Evolutionary conservation across 345 rosid genomes (phyloP).

Genomic region (Gossypium mustelinum): DNA sequence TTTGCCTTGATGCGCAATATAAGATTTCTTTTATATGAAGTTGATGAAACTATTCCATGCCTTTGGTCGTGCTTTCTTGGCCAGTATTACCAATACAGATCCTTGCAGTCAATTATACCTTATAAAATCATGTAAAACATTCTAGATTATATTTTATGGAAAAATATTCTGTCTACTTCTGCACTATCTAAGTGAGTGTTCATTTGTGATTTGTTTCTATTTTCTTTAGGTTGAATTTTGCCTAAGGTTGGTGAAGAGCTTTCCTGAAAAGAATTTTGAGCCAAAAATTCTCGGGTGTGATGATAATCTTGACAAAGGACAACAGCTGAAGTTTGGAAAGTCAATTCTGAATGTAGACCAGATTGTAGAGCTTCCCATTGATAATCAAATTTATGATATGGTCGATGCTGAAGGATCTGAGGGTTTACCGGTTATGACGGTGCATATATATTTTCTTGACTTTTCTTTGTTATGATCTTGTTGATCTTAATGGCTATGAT

Average conservation of each 20-base stretch:
- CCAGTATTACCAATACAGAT: background rate
- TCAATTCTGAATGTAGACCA: constrained; percentile 54
- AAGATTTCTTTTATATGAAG: background rate
- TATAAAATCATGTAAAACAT: background rate
- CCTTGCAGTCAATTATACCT: background rate
- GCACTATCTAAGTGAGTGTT: background rate
- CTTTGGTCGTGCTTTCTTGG: constrained; percentile 11
- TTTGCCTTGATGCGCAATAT: background rate
- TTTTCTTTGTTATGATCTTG: background rate
- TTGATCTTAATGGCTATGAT: background rate
- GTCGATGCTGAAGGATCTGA: constrained; percentile 71
- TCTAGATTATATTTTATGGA: background rate
- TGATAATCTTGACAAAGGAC: constrained; percentile 34
- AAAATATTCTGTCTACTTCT: background rate
- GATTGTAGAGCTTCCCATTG: constrained; percentile 72
- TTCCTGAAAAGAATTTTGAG: constrained; percentile 43
- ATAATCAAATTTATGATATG: constrained; percentile 82
- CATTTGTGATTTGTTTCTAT: constrained; percentile 15
- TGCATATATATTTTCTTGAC: constrained; percentile 22
- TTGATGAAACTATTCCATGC: constrained; percentile 7
- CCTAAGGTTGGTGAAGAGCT: constrained; percentile 49
- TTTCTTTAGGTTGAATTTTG: constrained; percentile 61
- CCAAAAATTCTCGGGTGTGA: constrained; percentile 25
- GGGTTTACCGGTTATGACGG: constrained; percentile 75
- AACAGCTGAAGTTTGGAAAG: constrained; percentile 67